Evolutionary conservation across 495 filamentous ascomycete genomes (phyloP), one percentile per base, ranked within the genome.

Genomic region (Trichocladium uniseriatum): DNA sequence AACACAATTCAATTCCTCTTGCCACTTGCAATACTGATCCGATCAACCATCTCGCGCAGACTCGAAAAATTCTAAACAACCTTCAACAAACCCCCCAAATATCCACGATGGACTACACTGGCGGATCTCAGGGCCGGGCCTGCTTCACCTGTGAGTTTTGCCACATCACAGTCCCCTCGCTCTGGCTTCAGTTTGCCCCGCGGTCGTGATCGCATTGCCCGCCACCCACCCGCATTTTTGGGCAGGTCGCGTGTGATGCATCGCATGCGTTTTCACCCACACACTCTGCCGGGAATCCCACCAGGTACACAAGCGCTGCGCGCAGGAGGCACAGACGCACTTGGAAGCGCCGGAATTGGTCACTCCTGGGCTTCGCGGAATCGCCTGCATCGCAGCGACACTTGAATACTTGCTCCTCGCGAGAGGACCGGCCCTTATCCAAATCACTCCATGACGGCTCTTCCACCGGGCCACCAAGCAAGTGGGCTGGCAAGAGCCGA

Each of bases 91-190:
- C 29, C 27, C 41, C 48, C 28, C 44, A 13, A 49, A 51, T 49
- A 32, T 44, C 49, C 63, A 49, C 31, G 16, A 72, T 74, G 70
- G 70, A 73, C 51, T 71, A 51, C 62, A 56, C 24, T 27, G 24
- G 24, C 24, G 24, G 57, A 31, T 51, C 49, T 37, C 55, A 60
- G 39, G 51, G 60, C 18, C 65, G 70, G 45, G 55, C 67, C 54
- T 74, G 71, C 68, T 74, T 70, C 61, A 73, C 69, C 48, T 74
- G 71, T 74, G 57, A 71, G 71, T 74, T 48, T 48, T 40, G 20
- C n/a, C n/a, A n/a, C 50, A 32, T 44, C 50, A 22, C 58, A 47
- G 36, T 57, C 49, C 24, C 42, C 35, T 57, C 48, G 54, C 48
- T 34, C 45, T 54, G 35, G 31, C 48, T 61, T 57, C 24, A 38